Base-by-base conservation (phyloP, 495 filamentous ascomycete genomes). In the Xylaria scruposa region DNA sequence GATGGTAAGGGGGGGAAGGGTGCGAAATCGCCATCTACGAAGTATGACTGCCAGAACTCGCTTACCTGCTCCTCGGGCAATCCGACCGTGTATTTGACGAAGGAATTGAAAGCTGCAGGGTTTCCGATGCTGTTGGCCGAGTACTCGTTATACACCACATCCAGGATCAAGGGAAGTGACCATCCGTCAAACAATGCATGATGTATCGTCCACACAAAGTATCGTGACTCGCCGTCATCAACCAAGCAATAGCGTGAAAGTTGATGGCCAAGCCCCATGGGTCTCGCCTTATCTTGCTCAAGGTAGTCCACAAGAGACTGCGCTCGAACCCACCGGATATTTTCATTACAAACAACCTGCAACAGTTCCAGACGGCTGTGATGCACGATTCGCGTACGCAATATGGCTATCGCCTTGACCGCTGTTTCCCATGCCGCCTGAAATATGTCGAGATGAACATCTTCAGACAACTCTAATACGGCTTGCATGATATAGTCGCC, bases 121-220 rank as follows among this genome's bases (percentile, higher is more conserved):
- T n/a, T 47, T n/a, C 44, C 5, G 3, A 47, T 6, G 44, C 17
- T 47, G 44, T 47, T 47, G 44, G 17, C 13, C 17, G 44, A 47
- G 17, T 47, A 47, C 3, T 47, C 44, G 44, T 15, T 17, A 47
- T 47, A 19, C 44, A 47, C 44, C 13, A 47, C 44, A 19, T 47
- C 44, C 44, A 47, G 17, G 38, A 90, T 80, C 0, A 88, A 70
- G 3, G 80, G 78, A 54, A 87, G 77, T 13, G 84, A 88, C 88
- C 88, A 92, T 33, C 89, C 89, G 70, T 92, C 90, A 73, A 91
- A 92, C 3, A 92, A 74, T 0, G 87, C 84, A 70, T 92, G 90
- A 70, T 92, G 90, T 8, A 89, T 82, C 3, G 38, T 60, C 53
- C 29, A 36, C 13, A 69, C 24, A 38, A 69, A 46, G 1, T 54